Base-by-base conservation (phyloP, 108 stramenopile species). In the Tribonema minus region DNA sequence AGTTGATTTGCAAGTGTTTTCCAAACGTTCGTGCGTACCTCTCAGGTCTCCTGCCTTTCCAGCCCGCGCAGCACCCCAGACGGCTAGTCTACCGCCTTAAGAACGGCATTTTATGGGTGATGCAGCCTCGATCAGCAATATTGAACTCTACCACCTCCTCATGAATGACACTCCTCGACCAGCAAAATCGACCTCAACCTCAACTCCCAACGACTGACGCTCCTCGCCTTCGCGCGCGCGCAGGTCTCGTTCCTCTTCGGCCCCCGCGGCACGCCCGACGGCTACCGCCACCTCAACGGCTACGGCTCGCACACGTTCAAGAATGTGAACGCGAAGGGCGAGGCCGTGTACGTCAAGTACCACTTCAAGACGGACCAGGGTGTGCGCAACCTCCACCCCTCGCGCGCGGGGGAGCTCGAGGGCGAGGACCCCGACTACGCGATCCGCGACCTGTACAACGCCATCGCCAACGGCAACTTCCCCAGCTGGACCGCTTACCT, bases 311-410 rank as follows among this genome's bases (percentile, higher is more conserved):
- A 90, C 82, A 90, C 90, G 39, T 90, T 90, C 86, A 89, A 88
- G 46, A 54, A 54, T 54, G 46, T 54, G 46, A 54, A 54, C 20
- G 46, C 46, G 9, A 54, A 54, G 46, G 46, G 46, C 9, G 46
- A 54, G 46, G 15, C 46, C 9, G 83, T 85, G 20, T 90, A 88
- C 72, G 88, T 89, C 76, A 90, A 90, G 84, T 90, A 88, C 58
- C 90, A 90, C 79, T 84, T 87, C 76, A 90, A 90, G 85, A 89
- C 90, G 6, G 87, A 90, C 85, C 90, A 90, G 81, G 90, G 90
- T 32, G 82, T 88, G 64, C 66, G 74, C 70, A 89, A 89, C 84
- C 83, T 90, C 46, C 20, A 20, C 46, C 20, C 15, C 20, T 9
- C 20, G 20, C 20, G 20, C 15, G 46, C 87, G 15, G 83, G 72